Base-by-base conservation (phyloP, 2,329 filamentous ascomycete genomes). In the Delphinella strobiligena region DNA sequence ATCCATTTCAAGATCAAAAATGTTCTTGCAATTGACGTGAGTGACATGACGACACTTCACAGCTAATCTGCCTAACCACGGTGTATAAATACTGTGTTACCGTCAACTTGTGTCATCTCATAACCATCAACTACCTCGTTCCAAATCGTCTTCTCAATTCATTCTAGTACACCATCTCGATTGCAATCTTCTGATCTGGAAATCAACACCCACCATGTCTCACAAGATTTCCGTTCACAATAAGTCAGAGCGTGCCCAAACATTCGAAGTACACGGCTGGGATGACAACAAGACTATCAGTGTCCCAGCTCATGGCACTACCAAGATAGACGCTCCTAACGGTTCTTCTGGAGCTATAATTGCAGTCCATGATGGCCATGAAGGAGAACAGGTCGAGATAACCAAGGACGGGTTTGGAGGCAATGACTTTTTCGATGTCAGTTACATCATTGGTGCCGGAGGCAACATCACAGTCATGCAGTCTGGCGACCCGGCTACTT, bases 381-480 rank as follows among this genome's bases (percentile, higher is more conserved):
- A 61, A 37, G 56, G 60, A 31, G 61, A 63, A 43, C 60, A 62
- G 49, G 61, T 57, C 16, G 61, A 63, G 46, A 59, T 62, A 38
- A 63, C 59, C 38, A 62, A 62, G 44, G 45, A 51, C 34, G 61
- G 61, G 15, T 61, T 38, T 24, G 36, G 36, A 33, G 48, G 53
- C 31, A 58, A 58, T 41, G 56, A 59, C 45, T 56, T 55, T 44
- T 53, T 58, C 42, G 56, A 60, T 37, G 37, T 58, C 15, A 53
- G 49, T 41, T 54, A 55, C 47, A 64, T 63, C 37, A 51, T 55
- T 33, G 60, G 60, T 14, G 59, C 59, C 3, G 60, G 61, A n/a
- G 61, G 59, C 5, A 63, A 62, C 44, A 51, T 63, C 50, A 61
- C 56, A 5, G 54, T 61, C 38, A 55, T 61, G 47, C 61, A 64